Evolutionary conservation across 2,329 filamentous ascomycete genomes (phyloP).

Genomic region (Ascochyta viciae-villosae): DNA sequence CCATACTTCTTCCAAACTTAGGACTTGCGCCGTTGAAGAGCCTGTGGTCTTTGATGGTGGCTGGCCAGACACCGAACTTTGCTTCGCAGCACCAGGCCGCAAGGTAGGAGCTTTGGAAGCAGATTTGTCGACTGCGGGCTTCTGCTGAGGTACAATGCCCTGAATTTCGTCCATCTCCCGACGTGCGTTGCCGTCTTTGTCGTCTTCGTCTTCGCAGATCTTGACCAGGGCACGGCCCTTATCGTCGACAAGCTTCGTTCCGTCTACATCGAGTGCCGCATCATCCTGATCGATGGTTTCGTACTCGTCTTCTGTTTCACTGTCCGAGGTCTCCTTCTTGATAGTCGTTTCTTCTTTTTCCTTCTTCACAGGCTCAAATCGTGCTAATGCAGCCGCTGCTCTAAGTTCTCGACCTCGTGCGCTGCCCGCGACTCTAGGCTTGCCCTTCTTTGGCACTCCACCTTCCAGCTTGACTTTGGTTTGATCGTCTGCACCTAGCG

Average conservation of each 20-base stretch:
- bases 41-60: background rate
- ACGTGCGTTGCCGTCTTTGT: conserved; percentile 44
- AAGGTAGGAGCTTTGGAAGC: background rate
- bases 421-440: conserved; percentile 77
- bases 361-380: conserved; percentile 65
- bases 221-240: conserved; percentile 72
- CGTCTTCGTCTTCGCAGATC: conserved; percentile 75
- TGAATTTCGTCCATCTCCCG: conserved; percentile 74
- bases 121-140: background rate
- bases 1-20: conserved; percentile 28
- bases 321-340: conserved; percentile 48
- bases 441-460: conserved; percentile 66
- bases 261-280: conserved; percentile 70
- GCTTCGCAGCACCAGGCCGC: background rate
- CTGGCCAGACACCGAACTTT: background rate
- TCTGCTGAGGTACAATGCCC: conserved; percentile 45
- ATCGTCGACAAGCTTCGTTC: conserved; percentile 68
- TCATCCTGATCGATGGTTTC: conserved; percentile 48
- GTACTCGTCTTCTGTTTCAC: conserved; percentile 46
- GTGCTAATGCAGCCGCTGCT: conserved; percentile 76
- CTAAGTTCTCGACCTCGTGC: conserved; percentile 76
- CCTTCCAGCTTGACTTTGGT: conserved; percentile 71
- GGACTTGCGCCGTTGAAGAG: conserved; percentile 10
- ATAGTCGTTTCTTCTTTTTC: conserved; percentile 46
- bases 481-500: conserved; percentile 73